These are phyloP conservation scores for Entomortierella beljakovae DNA, from an alignment of 192 early-diverging fungal genomes.

Conservation along the genomic window DNA sequence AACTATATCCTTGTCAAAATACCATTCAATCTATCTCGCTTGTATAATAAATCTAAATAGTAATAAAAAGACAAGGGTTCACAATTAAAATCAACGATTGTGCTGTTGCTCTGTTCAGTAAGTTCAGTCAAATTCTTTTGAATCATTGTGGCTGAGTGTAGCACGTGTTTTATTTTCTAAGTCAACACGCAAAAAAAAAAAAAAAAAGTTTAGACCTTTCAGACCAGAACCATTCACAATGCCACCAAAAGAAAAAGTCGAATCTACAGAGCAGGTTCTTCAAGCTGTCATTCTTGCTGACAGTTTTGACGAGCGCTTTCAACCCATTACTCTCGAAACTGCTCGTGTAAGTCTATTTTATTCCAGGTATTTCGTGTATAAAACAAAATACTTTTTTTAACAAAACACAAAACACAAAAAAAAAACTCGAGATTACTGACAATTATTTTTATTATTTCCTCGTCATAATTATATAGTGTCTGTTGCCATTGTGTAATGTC, in stretches of 20 bases:
- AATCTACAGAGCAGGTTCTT: conserved; percentile 72
- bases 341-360: conserved; percentile 73
- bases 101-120: too few species aligned
- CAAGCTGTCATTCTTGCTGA: conserved; percentile 96
- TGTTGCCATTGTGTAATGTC: conserved; percentile 94
- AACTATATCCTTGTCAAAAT: not conserved
- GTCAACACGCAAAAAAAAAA: not conserved
- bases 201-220: not conserved
- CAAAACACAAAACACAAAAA: too few species aligned
- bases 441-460: not conserved
- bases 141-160: not conserved
- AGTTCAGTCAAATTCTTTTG: too few species aligned
- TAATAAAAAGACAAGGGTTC: too few species aligned
- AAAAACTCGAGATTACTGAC: too few species aligned
- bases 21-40: not conserved
- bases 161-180: not conserved
- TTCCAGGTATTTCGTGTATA: not conserved
- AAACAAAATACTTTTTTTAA: too few species aligned
- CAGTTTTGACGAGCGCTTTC: conserved; percentile 86
- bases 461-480: conserved; percentile 64
- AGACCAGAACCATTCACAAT: not conserved
- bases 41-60: too few species aligned
- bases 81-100: too few species aligned
- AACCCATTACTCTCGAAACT: conserved; percentile 84
- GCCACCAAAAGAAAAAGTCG: conserved; percentile 54